A percentile compares a stretch with the other conserved stretches of the same genome.
phyloP scores from a whole-genome alignment of 306 rosid species.

The Vachellia pachyceras region DNA sequence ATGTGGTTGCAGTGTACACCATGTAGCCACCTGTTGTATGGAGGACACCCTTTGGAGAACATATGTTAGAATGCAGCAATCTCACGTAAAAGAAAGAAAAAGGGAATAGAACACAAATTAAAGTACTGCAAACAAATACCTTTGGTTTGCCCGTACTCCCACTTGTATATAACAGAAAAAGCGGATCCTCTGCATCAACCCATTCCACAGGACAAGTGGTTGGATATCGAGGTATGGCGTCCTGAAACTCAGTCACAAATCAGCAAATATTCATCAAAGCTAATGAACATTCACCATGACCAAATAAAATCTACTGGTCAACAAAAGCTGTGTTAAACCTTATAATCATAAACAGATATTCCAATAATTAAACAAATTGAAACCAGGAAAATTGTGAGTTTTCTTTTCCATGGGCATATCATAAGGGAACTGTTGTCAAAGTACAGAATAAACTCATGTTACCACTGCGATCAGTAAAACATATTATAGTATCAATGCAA shows the following conservation, averaged over 20 bases:
- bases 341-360: constrained; percentile 23
- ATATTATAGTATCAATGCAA: constrained; percentile 20
- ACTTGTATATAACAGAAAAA: constrained; percentile 94
- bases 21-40: constrained; percentile 99
- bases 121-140: constrained; percentile 53
- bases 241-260: constrained; percentile 57
- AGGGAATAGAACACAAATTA: constrained; percentile 3
- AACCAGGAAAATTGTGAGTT: constrained; percentile 7
- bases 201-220: constrained; percentile 92
- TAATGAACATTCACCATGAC: constrained; percentile 29
- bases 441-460: constrained; percentile 27
- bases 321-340: constrained; percentile 25
- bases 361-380: constrained; percentile 20
- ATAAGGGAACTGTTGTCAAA: constrained; percentile 19
- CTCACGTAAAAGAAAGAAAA: constrained; percentile 9
- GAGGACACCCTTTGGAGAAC: constrained; percentile 76
- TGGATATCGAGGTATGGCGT: constrained; percentile 72
- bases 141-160: constrained; percentile 99
- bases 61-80: constrained; percentile 33
- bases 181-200: constrained; percentile 98
- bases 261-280: constrained; percentile 32
- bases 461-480: background rate
- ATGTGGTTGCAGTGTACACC: constrained; percentile 95
- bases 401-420: constrained; percentile 17
- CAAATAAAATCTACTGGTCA: constrained; percentile 28